Conservation (phyloP, 2,329 filamentous ascomycete species). For the Xylaria sp. region DNA sequence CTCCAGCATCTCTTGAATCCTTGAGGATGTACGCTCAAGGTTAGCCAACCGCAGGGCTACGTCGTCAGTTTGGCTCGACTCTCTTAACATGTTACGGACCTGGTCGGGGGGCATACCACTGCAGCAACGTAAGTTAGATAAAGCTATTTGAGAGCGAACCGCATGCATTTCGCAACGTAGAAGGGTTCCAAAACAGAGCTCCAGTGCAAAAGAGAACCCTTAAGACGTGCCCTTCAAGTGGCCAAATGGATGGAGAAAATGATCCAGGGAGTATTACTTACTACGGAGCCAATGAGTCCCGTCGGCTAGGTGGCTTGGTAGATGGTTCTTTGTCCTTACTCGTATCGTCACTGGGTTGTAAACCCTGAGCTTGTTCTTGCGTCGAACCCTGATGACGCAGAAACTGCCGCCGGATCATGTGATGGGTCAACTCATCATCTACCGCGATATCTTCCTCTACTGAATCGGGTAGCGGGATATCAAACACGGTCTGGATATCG, state of each 20-base stretch:
- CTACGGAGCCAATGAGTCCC: conserved; percentile 61
- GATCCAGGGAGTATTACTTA: conserved; percentile 1
- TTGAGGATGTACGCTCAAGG: conserved; percentile 56
- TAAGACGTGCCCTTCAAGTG: neutral
- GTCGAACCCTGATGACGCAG: conserved; percentile 51
- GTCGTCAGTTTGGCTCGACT: conserved; percentile 52
- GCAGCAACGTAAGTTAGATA: neutral
- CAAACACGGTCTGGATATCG: conserved; percentile 75
- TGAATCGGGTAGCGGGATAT: conserved; percentile 69
- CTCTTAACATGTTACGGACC: conserved; percentile 55
- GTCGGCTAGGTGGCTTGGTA: conserved; percentile 48
- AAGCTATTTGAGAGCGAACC: neutral
- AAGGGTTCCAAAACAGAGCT: neutral
- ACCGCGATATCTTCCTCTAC: conserved; percentile 62
- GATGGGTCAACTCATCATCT: conserved; percentile 63
- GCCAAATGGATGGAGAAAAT: neutral
- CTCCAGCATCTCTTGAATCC: conserved; percentile 55
- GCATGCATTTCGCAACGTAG: neutral
- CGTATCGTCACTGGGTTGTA: conserved; percentile 9
- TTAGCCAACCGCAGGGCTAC: conserved; percentile 52
- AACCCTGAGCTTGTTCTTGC: conserved; percentile 21
- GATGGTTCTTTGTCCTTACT: conserved; percentile 21
- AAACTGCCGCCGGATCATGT: conserved; percentile 64
- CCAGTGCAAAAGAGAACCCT: neutral
- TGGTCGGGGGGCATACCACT: conserved; percentile 55